Base-by-base conservation (phyloP, 805 yeast genomes). In the Candida germanica region DNA sequence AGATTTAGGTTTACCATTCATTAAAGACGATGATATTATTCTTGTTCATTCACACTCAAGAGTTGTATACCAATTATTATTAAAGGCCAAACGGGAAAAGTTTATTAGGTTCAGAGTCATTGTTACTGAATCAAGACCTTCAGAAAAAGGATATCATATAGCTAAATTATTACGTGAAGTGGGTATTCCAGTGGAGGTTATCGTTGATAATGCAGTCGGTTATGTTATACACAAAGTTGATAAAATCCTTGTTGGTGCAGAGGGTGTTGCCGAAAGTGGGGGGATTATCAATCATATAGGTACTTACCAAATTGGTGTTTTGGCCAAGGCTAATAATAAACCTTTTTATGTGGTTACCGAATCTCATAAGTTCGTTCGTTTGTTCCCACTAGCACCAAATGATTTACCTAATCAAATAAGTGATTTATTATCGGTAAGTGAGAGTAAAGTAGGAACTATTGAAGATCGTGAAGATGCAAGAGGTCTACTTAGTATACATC, bases 251-350 rank as follows among this genome's bases (percentile, higher is more conserved):
- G 93, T 93, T 47, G 99, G 99, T 37, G 98, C 98, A 1, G 98
- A 93, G 62, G 99, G 99, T 48, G 99, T 93, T 3, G 95, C 96
- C 3, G 99, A 93, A 66, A 83, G 94, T 57, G 99, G 99, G 38
- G 99, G 99, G 22, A 87, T 94, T 31, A 91, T 93, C 48, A 93
- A 93, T 61, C 89, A 85, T 48, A 81, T 93, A 43, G 99, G 99
- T 5, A 82, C 95, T 1, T 93, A 87, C 60, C 96, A 93, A 53
- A 83, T 91, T 32, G 97, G 97, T 26, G 91, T 93, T 30, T 65
- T 93, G 40, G 96, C 98, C 3, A 83, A 85, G 49, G 80, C 83
- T 40, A 85, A 95, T 42, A 84, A 87, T 56, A 91, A 87, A 57
- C 98, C 98, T 4, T 76, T 93, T 30, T 93, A 89, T 50, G 98